phyloP scores from a whole-genome alignment of 2,329 filamentous ascomycete genomes.

The Penicillium polonicum region DNA sequence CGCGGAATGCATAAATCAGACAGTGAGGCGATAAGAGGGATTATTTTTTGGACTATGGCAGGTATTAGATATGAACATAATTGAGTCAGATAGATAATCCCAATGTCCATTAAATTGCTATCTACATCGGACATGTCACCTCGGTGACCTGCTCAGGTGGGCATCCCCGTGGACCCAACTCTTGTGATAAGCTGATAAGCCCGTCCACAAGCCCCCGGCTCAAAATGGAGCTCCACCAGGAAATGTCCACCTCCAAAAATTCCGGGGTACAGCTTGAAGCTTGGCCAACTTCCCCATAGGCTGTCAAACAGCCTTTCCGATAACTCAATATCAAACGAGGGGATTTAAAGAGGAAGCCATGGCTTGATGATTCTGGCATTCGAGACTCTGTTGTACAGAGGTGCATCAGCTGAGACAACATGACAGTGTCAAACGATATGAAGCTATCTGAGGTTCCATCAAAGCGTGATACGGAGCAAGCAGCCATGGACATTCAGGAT shows the following conservation, averaged over 20 bases:
- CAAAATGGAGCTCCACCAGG: conserved; percentile 12
- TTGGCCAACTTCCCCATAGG: conserved; percentile 2
- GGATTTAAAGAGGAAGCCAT: conserved; percentile 8
- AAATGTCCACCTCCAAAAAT: conserved; percentile 7
- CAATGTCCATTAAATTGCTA: not conserved
- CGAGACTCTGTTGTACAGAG: not conserved
- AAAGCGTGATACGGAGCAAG: conserved; percentile 4
- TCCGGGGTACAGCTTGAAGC: conserved; percentile 8
- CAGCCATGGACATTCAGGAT: not conserved
- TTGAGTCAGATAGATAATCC: not conserved
- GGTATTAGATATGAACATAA: not conserved
- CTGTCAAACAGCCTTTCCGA: not conserved
- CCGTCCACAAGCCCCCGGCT: not conserved
- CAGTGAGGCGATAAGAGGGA: no score
- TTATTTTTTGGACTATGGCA: not conserved
- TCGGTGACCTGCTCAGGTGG: no score
- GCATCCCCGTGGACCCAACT: no score
- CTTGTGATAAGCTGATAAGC: not conserved
- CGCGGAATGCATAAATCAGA: no score
- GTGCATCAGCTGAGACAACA: conserved; percentile 1
- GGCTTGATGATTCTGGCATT: conserved; percentile 2
- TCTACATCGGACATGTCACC: no score
- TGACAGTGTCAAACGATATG: conserved; percentile 2
- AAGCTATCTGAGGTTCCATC: conserved; percentile 4
- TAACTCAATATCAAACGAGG: conserved; percentile 5